These are phyloP conservation scores for Penicillium fuscoglaucum DNA, from an alignment of 2,329 filamentous ascomycete genomes.

Conservation along the genomic window DNA sequence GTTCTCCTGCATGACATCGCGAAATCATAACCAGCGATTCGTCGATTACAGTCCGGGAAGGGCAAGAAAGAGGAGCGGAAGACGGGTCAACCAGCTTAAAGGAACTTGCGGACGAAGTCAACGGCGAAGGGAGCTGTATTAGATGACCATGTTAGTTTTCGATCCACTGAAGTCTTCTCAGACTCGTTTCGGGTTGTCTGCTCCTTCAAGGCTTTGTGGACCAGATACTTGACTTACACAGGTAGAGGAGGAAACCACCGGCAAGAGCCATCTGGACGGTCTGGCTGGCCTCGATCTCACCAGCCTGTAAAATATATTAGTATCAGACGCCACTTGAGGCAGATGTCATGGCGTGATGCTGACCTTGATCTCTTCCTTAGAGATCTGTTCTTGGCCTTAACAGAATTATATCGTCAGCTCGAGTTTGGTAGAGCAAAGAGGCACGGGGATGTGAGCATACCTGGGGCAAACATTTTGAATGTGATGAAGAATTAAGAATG, in stretches of 20 bases:
- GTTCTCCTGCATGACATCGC: slow-evolving; percentile 5
- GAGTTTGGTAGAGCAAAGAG: background rate
- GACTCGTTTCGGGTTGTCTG: background rate
- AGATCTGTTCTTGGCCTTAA: slow-evolving; percentile 47
- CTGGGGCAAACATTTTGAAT: slow-evolving; percentile 38
- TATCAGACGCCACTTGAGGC: background rate
- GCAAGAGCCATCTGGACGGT: slow-evolving; percentile 57
- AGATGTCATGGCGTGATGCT: slow-evolving; percentile 3
- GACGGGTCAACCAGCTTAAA: slow-evolving; percentile 34
- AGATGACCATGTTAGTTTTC: background rate
- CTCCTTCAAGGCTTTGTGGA: background rate
- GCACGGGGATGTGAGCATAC: slow-evolving; percentile 18
- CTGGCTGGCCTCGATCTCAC: slow-evolving; percentile 55
- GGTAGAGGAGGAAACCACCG: slow-evolving; percentile 59
- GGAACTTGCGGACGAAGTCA: slow-evolving; percentile 50
- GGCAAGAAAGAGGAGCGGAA: slow-evolving; percentile 1
- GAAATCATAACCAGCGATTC: slow-evolving; percentile 12
- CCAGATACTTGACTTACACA: slow-evolving; percentile 52
- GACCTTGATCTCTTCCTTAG: slow-evolving; percentile 50
- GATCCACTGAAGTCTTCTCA: background rate
- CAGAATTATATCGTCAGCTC: slow-evolving; percentile 3
- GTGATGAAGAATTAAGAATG: background rate
- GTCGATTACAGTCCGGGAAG: slow-evolving; percentile 5
- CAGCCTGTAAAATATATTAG: slow-evolving; percentile 36
- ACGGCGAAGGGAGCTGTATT: slow-evolving; percentile 50